phyloP scores from a whole-genome alignment of 2,329 filamentous ascomycete genomes.

The Paraphaeosphaeria sporulosa region DNA sequence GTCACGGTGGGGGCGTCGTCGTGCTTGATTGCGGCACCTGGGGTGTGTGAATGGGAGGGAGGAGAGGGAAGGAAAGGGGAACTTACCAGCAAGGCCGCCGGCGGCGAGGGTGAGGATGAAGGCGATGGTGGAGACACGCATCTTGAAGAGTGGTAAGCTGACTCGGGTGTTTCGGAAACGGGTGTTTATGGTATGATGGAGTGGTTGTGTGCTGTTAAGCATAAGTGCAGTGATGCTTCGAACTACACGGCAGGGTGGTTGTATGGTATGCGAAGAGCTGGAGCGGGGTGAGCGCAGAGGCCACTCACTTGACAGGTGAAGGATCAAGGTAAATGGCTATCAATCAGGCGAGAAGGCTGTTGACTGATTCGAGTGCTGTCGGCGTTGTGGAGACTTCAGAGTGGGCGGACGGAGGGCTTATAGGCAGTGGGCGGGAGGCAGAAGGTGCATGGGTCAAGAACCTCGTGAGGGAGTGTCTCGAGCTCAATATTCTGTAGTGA shows the following conservation, averaged over 20 bases:
- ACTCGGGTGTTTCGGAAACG: neutral
- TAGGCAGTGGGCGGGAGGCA: neutral
- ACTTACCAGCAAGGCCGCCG: slow-evolving; percentile 3
- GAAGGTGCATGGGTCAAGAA: neutral
- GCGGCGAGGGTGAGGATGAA: neutral
- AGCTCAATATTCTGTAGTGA: neutral
- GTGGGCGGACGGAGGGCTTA: neutral
- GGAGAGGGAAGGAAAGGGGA: too few relatives aligned
- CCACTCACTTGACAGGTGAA: neutral
- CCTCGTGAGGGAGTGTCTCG: neutral
- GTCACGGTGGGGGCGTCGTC: too few relatives aligned
- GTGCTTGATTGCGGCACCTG: neutral
- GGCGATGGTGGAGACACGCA: slow-evolving; percentile 1
- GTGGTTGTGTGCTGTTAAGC: neutral
- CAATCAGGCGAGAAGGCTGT: neutral
- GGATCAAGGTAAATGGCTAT: neutral
- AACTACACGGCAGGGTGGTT: neutral
- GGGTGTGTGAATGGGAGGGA: neutral
- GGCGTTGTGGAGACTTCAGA: neutral
- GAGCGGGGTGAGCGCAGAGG: neutral
- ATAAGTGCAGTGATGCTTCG: too few relatives aligned
- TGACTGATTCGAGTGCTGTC: neutral
- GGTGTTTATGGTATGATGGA: neutral
- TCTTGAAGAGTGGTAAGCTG: neutral
- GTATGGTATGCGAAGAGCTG: neutral